Conservation (phyloP, 192 early-diverging fungal genomes). For the Lunasporangiospora selenospora region DNA sequence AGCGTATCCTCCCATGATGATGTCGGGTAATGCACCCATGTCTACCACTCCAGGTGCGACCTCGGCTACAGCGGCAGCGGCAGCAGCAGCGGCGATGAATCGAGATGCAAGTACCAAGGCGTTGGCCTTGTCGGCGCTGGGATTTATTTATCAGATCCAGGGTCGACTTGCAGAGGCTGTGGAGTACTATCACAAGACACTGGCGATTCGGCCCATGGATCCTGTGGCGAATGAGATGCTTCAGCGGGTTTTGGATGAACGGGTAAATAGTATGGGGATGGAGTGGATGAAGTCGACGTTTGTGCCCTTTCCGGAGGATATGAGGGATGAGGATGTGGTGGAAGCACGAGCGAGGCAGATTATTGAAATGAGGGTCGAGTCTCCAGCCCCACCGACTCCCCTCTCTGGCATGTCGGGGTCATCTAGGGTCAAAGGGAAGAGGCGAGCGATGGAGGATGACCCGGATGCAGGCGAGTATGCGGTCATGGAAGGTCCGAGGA, state of each 20-base stretch:
- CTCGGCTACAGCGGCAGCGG: conserved; percentile 52
- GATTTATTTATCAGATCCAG: conserved; percentile 64
- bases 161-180: conserved; percentile 59
- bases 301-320: conserved; percentile 10
- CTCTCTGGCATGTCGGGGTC: too few relatives aligned
- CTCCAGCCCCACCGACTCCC: too few relatives aligned
- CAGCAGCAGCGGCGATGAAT: conserved; percentile 43
- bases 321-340: conserved; percentile 16
- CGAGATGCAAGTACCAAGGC: too few relatives aligned
- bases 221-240: conserved; percentile 50
- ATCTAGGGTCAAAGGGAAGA: too few relatives aligned
- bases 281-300: conserved; percentile 34
- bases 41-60: conserved; percentile 29
- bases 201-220: conserved; percentile 48
- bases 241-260: conserved; percentile 45
- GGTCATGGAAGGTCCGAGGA: too few relatives aligned
- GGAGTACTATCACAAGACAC: conserved; percentile 58
- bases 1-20: neutral
- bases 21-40: conserved; percentile 40
- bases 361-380: too few relatives aligned
- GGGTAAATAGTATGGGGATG: conserved; percentile 7
- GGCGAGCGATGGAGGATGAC: too few relatives aligned
- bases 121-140: conserved; percentile 56
- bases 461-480: too few relatives aligned
- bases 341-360: too few relatives aligned